These are phyloP conservation scores for Hapsidospora chrysogenum DNA, from an alignment of 495 filamentous ascomycete species.

Conservation along the genomic window DNA sequence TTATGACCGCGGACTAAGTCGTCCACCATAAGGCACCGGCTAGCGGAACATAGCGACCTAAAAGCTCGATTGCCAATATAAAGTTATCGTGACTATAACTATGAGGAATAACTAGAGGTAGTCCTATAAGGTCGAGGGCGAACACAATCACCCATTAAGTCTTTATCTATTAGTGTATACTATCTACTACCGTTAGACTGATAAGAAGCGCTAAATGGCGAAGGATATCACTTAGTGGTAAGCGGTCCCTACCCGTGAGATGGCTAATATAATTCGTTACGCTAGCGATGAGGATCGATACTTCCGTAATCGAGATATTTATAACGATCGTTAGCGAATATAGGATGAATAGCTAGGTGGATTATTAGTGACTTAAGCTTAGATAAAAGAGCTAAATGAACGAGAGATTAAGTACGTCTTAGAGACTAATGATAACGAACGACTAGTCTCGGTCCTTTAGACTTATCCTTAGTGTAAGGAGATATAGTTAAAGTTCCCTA, in stretches of 20 bases:
- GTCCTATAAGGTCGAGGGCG: background rate
- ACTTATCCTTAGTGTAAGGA: background rate
- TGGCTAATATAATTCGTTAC: background rate
- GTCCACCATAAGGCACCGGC: no score
- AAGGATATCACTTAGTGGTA: background rate
- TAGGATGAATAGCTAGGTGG: background rate
- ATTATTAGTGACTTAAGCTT: background rate
- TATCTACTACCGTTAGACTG: background rate
- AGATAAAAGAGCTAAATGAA: background rate
- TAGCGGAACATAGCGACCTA: no score
- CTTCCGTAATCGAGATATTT: background rate
- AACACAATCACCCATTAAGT: background rate
- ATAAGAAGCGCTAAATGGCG: background rate
- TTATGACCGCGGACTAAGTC: no score
- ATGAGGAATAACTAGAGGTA: background rate
- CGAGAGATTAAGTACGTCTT: background rate
- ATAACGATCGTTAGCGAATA: background rate
- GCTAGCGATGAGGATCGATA: background rate
- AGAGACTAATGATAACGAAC: background rate
- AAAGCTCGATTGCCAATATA: background rate
- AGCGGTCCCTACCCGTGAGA: background rate
- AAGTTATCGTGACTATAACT: background rate
- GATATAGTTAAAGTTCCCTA: conserved; percentile 1
- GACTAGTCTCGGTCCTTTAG: background rate
- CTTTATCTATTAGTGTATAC: background rate